Conservation (phyloP, 1,284 basidiomycete species). For the Wallemia hederae region DNA sequence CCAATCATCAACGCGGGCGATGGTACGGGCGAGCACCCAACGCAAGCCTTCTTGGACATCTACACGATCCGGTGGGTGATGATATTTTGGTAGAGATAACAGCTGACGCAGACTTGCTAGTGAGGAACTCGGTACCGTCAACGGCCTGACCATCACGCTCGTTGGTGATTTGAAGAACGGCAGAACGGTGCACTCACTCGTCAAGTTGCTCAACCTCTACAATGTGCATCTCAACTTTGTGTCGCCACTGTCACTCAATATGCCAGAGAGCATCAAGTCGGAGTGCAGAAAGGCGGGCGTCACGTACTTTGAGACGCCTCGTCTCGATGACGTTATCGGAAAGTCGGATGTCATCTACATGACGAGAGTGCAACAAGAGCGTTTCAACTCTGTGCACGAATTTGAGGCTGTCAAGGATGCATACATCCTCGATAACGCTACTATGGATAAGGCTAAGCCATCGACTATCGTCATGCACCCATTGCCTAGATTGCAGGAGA, state of each 20-base stretch:
- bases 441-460: constrained; percentile 68
- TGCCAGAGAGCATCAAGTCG: constrained; percentile 64
- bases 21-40: constrained; percentile 90
- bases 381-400: constrained; percentile 52
- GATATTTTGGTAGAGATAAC: neutral
- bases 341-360: constrained; percentile 96
- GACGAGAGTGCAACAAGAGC: constrained; percentile 83
- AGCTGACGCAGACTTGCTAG: neutral
- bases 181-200: constrained; percentile 84
- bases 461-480: constrained; percentile 98
- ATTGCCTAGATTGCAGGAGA: constrained; percentile 78
- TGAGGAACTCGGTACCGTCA: constrained; percentile 89
- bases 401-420: constrained; percentile 78
- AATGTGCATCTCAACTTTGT: constrained; percentile 43
- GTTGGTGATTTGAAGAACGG: constrained; percentile 96
- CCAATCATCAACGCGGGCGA: constrained; percentile 93
- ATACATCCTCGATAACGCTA: constrained; percentile 78
- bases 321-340: constrained; percentile 60
- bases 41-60: constrained; percentile 76
- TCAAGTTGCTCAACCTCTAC: constrained; percentile 73
- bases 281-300: constrained; percentile 59
- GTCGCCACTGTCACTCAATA: constrained; percentile 58
- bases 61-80: constrained; percentile 56
- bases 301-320: constrained; percentile 46
- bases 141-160: constrained; percentile 76